phyloP scores from a whole-genome alignment of 805 yeast genomes.

The Pichia insulana region DNA sequence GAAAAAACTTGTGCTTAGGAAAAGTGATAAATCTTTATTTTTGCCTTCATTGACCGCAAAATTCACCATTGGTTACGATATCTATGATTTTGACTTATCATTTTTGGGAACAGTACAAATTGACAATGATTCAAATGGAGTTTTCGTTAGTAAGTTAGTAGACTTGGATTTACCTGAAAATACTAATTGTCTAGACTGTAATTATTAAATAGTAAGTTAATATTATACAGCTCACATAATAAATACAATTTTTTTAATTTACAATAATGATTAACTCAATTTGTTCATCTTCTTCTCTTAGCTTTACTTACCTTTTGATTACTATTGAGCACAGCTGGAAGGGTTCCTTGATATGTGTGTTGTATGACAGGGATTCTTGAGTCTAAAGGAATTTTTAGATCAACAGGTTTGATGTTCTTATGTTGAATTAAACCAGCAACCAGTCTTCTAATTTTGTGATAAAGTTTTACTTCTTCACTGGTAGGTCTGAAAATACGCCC shows the following conservation, averaged over 20 bases:
- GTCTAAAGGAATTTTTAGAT: constrained; percentile 30
- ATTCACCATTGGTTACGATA: constrained; percentile 6
- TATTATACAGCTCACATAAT: not conserved
- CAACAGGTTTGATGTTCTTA: constrained; percentile 24
- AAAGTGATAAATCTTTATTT: not conserved
- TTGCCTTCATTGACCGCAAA: constrained; percentile 2
- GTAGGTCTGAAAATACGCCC: constrained; percentile 31
- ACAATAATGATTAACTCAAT: not conserved
- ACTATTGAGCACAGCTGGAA: constrained; percentile 47
- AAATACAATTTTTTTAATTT: not conserved
- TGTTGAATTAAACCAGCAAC: constrained; percentile 32
- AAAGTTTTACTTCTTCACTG: constrained; percentile 33
- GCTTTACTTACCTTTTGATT: constrained; percentile 6
- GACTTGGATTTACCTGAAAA: constrained; percentile 2
- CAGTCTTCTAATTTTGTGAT: constrained; percentile 36
- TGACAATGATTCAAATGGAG: constrained; percentile 9
- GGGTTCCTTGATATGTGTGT: constrained; percentile 66
- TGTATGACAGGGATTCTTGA: constrained; percentile 56
- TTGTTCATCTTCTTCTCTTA: constrained; percentile 4
- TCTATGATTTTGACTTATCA: constrained; percentile 11
- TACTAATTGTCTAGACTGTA: constrained; percentile 7
- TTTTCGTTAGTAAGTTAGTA: constrained; percentile 7
- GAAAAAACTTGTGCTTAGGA: not conserved
- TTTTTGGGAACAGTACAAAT: constrained; percentile 11
- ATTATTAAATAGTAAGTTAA: not conserved